Base-by-base conservation (phyloP, 805 yeast species). In the Candida manassasensis region DNA sequence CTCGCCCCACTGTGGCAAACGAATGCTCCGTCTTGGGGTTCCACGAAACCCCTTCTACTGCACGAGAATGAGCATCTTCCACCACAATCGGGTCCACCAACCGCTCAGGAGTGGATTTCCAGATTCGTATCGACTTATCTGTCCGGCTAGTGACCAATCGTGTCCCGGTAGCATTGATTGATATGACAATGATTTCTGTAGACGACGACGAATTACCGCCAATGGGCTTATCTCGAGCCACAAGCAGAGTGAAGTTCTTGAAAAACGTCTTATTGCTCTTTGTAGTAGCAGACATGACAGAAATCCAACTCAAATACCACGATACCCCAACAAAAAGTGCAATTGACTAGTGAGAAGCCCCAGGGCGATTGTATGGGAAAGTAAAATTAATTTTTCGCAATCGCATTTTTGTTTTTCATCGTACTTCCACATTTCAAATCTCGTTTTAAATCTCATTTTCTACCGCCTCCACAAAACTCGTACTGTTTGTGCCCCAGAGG, bases 1-100 rank as follows among this genome's bases (percentile, higher is more conserved):
- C 82, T 19, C 62, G 45, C 4, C 77, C 77, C 22, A 71, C 77
- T 4, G 73, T 60, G 3, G 72, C 78, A 35, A 77, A 59, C 9
- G 59, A 45, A 27, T 60, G 59, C 19, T 75, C 73, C 19, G 61
- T 49, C 13, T 49, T 48, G 0, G 82, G 80, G 31, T 69, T 59
- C 80, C 80, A 77, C 2, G 67, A 45, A 6, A 77, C 39, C 15
- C 62, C 41, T 35, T 64, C 69, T 14, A 70, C 69, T 2, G 63
- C 45, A 31, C 53, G 53, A 3, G 43, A 39, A 41, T 74, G 79
- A 2, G 71, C 61, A 21, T 54, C 53, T 27, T 62, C 69, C 14
- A 76, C 60, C 9, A 49, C 48, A 3, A 61, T 58, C 2, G 71
- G 65, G 22, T 69, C 72, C 4, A 47, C 48, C 17, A 63, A 35